Conservation (phyloP, 2,329 filamentous ascomycete genomes). For the Macrophomina tecta region DNA sequence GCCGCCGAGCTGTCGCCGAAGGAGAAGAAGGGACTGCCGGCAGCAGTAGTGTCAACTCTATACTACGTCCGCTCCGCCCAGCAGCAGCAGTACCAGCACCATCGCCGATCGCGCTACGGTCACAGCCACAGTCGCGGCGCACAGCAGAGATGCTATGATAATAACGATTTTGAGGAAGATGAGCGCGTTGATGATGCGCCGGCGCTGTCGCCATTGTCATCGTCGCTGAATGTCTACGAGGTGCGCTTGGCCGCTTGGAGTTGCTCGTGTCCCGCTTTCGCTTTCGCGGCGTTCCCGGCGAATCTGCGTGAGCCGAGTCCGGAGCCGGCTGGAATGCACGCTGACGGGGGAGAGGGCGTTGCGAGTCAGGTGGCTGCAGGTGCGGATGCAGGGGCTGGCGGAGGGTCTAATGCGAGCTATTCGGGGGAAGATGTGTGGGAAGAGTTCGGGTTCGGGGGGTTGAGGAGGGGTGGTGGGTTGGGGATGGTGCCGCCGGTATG, state of each 20-base stretch:
- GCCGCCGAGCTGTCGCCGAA: neutral
- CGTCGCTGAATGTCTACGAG: slow-evolving; percentile 60
- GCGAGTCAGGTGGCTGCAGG: slow-evolving; percentile 25
- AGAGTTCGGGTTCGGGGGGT: slow-evolving; percentile 57
- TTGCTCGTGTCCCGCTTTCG: slow-evolving; percentile 87
- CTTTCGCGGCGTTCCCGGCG: slow-evolving; percentile 69
- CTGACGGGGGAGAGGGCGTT: too few relatives aligned
- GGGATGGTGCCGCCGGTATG: slow-evolving; percentile 66
- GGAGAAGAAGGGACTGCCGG: neutral
- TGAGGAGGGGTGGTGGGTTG: slow-evolving; percentile 42
- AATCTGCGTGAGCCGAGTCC: slow-evolving; percentile 25
- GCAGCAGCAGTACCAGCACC: slow-evolving; percentile 45
- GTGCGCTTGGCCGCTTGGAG: slow-evolving; percentile 81
- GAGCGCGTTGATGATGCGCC: neutral
- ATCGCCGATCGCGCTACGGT: slow-evolving; percentile 37
- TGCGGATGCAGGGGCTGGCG: slow-evolving; percentile 19
- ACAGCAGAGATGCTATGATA: too few relatives aligned
- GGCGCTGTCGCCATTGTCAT: neutral
- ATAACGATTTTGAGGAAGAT: neutral
- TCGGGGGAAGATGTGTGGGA: neutral
- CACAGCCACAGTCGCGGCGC: neutral
- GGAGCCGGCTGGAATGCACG: neutral
- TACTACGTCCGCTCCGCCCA: slow-evolving; percentile 71
- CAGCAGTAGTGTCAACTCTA: slow-evolving; percentile 35
- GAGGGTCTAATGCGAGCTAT: neutral